Percentiles rank a stretch among this genome's conserved stretches.
Evolutionary conservation across 352 stramenopile genomes (phyloP).

Genomic region (Phytophthora constricta): DNA sequence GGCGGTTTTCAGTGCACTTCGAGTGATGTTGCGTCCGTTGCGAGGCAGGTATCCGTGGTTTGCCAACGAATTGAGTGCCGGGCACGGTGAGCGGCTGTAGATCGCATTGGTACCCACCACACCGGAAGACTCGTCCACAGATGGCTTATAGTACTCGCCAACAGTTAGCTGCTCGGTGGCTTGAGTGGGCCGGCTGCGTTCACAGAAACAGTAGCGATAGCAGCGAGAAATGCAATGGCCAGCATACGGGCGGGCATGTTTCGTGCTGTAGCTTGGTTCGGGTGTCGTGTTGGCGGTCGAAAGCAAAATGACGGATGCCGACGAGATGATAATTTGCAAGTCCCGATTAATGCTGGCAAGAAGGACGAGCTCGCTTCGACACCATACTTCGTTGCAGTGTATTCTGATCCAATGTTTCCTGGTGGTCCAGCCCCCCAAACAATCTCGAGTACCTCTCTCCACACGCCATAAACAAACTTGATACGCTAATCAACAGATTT

Average conservation of each 20-base stretch:
- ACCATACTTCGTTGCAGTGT: too few relatives aligned
- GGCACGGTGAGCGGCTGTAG: slow-evolving; percentile 50
- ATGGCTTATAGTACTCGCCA: slow-evolving; percentile 45
- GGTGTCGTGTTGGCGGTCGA: neutral
- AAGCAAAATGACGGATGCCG: slow-evolving; percentile 25
- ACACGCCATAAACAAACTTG: neutral
- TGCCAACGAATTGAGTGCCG: slow-evolving; percentile 53
- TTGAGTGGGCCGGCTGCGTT: slow-evolving; percentile 1
- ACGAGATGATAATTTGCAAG: too few relatives aligned
- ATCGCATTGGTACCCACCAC: slow-evolving; percentile 22
- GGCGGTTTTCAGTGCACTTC: slow-evolving; percentile 25
- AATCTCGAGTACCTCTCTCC: neutral
- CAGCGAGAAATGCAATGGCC: neutral
- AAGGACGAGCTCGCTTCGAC: too few relatives aligned
- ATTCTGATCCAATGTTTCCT: too few relatives aligned
- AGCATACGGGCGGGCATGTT: slow-evolving; percentile 4
- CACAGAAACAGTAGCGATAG: slow-evolving; percentile 3
- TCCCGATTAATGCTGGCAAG: too few relatives aligned
- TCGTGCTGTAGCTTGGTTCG: neutral
- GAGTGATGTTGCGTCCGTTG: slow-evolving; percentile 40
- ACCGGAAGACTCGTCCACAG: slow-evolving; percentile 31
- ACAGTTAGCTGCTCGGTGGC: slow-evolving; percentile 15
- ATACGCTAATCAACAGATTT: neutral
- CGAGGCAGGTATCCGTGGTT: slow-evolving; percentile 57
- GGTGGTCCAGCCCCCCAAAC: slow-evolving; percentile 13